Evolutionary conservation across 805 yeast genomes (phyloP).

Genomic region (Ascoidea rubescens): DNA sequence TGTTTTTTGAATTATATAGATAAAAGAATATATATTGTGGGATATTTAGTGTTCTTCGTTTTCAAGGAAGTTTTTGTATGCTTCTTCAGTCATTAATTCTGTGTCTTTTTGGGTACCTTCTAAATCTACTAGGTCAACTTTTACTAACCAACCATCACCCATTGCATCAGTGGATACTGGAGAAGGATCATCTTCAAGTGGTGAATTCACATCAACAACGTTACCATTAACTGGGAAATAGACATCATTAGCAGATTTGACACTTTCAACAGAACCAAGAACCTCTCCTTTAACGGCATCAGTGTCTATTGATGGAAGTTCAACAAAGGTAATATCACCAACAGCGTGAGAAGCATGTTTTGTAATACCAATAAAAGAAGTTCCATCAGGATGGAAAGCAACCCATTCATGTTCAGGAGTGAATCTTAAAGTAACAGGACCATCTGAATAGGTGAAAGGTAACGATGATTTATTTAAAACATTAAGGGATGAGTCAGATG

Average conservation of each 20-base stretch:
- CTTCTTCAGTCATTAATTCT: conserved; percentile 40
- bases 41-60: conserved; percentile 26
- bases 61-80: conserved; percentile 43
- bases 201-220: conserved; percentile 55
- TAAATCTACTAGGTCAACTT: conserved; percentile 42
- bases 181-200: conserved; percentile 56
- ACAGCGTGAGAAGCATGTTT: conserved; percentile 90
- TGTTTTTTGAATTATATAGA: conserved; percentile 14
- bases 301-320: conserved; percentile 65
- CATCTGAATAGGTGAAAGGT: conserved; percentile 8
- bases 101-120: conserved; percentile 22
- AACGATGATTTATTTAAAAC: conserved; percentile 3
- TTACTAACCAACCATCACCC: conserved; percentile 91
- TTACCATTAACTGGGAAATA: conserved; percentile 79
- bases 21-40: not conserved
- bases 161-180: conserved; percentile 78
- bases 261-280: conserved; percentile 88
- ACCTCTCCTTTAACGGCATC: conserved; percentile 59
- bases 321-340: conserved; percentile 93
- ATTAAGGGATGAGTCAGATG: conserved; percentile 3
- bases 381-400: conserved; percentile 69
- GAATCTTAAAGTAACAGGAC: conserved; percentile 34
- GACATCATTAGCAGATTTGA: conserved; percentile 87
- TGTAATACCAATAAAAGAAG: conserved; percentile 83
- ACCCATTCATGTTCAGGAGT: conserved; percentile 94